A percentile compares a stretch with the other conserved stretches of the same genome.
Conservation (phyloP, 164 flowering plant species). For the Akebia trifoliata region DNA sequence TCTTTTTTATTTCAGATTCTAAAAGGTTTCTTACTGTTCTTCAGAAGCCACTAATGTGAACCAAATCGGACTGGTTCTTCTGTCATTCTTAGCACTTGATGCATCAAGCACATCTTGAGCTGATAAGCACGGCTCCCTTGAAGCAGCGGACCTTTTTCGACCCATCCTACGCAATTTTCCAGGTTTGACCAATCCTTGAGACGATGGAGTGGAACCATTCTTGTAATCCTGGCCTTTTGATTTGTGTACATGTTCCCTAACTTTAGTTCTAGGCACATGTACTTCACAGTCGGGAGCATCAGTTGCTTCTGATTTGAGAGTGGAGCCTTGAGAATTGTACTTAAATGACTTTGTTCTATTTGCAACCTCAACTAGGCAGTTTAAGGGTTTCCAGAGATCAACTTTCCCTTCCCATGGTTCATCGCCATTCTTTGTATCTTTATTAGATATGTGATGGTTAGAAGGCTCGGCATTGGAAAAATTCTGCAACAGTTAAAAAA, state of each 20-base stretch:
- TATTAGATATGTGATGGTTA: conserved; percentile 24
- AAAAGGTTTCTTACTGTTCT: conserved; percentile 57
- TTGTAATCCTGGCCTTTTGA: conserved; percentile 42
- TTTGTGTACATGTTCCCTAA: conserved; percentile 40
- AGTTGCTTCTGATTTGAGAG: conserved; percentile 31
- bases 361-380: conserved; percentile 87
- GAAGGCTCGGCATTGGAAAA: conserved; percentile 48
- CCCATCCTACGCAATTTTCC: conserved; percentile 44
- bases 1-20: not conserved
- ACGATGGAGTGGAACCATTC: conserved; percentile 19
- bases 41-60: conserved; percentile 73
- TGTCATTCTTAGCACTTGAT: conserved; percentile 27
- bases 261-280: conserved; percentile 34
- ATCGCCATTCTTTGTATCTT: conserved; percentile 36
- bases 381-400: conserved; percentile 88
- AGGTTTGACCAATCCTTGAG: conserved; percentile 44
- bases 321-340: conserved; percentile 39
- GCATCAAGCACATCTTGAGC: conserved; percentile 55
- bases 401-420: conserved; percentile 52
- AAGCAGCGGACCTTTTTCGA: conserved; percentile 38
- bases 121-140: conserved; percentile 25
- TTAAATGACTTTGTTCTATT: conserved; percentile 70
- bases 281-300: conserved; percentile 25
- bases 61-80: conserved; percentile 72
- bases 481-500: conserved; percentile 36